Percentiles rank a stretch among this genome's conserved stretches.
These are phyloP conservation scores for Backusella liffmaniae DNA, from an alignment of 192 early-diverging fungal species.

Conservation along the genomic window DNA sequence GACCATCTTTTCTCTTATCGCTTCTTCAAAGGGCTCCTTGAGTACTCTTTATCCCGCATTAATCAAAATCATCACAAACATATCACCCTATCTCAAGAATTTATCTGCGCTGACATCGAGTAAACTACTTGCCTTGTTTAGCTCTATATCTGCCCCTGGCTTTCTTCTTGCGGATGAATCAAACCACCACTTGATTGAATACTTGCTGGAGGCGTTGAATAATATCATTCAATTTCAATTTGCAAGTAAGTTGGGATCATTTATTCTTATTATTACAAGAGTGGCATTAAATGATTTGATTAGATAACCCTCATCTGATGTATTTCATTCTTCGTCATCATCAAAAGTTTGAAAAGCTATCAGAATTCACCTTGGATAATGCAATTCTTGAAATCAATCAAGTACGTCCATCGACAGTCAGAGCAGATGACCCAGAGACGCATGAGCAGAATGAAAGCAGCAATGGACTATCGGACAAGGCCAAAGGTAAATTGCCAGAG, in stretches of 20 bases:
- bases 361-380: constrained; percentile 63
- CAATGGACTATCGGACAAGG: constrained; percentile 4
- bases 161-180: constrained; percentile 77
- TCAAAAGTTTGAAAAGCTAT: constrained; percentile 67
- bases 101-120: constrained; percentile 67
- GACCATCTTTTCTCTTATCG: constrained; percentile 76
- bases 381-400: constrained; percentile 60
- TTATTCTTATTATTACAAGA: neutral
- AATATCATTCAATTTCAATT: constrained; percentile 85
- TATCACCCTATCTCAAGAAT: constrained; percentile 78
- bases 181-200: constrained; percentile 76
- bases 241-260: constrained; percentile 45
- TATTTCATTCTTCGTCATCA: constrained; percentile 77
- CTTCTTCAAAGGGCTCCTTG: constrained; percentile 66
- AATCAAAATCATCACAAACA: constrained; percentile 75
- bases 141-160: constrained; percentile 73
- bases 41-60: constrained; percentile 73
- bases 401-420: constrained; percentile 27
- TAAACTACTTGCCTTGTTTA: constrained; percentile 73
- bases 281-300: neutral
- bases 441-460: neutral
- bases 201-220: constrained; percentile 78
- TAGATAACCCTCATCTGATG: constrained; percentile 78
- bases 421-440: neutral
- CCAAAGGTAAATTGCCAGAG: constrained; percentile 15